Percentiles rank a stretch among this genome's conserved stretches.
phyloP scores from a whole-genome alignment of 1,284 basidiomycete genomes.

The Cystobasidium sp. region DNA sequence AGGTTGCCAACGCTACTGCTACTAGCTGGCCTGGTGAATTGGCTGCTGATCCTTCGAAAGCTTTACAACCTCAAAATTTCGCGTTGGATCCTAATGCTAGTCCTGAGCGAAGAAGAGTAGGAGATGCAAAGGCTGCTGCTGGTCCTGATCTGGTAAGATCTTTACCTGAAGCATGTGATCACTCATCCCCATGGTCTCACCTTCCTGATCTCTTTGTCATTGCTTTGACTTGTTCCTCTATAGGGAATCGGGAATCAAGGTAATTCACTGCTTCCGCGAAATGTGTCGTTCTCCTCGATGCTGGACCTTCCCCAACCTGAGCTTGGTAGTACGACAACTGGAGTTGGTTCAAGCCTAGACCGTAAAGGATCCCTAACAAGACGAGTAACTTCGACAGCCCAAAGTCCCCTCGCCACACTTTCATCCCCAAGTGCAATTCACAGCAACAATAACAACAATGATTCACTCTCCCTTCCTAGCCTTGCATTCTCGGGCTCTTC shows the following conservation, averaged over 20 bases:
- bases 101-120: slow-evolving; percentile 1
- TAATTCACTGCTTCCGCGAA: slow-evolving; percentile 22
- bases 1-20: neutral
- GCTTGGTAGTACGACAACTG: neutral
- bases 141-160: neutral
- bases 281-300: slow-evolving; percentile 40
- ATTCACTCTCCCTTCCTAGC: slow-evolving; percentile 18
- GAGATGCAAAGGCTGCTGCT: neutral
- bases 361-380: slow-evolving; percentile 12
- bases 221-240: neutral
- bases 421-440: neutral
- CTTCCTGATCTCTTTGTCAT: neutral
- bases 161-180: no score
- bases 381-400: neutral
- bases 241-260: neutral
- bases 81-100: slow-evolving; percentile 32
- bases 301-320: slow-evolving; percentile 34
- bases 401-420: neutral
- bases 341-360: neutral
- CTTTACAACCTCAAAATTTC: slow-evolving; percentile 31
- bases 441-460: neutral
- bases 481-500: neutral
- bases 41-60: neutral
- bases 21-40: slow-evolving; percentile 31
- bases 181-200: neutral